These are phyloP conservation scores for Globisporangium camurandrum DNA, from an alignment of 352 stramenopile genomes.

Conservation along the genomic window DNA sequence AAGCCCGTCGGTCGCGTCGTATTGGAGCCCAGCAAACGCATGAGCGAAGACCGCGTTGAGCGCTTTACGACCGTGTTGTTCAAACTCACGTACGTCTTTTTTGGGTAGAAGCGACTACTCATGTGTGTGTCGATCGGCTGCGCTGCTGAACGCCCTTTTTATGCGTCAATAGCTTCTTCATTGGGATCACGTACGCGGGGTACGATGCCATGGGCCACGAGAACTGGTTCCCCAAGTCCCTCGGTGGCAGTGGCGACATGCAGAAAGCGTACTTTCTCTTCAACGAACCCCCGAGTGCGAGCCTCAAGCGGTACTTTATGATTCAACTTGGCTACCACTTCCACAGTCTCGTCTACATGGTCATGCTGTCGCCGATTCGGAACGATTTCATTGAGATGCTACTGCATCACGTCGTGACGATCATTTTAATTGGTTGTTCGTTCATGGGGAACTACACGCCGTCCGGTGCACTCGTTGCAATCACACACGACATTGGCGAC, in stretches of 20 bases:
- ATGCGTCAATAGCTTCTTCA: constrained; percentile 31
- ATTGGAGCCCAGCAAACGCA: constrained; percentile 45
- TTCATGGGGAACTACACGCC: constrained; percentile 42
- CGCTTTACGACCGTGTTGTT: constrained; percentile 68
- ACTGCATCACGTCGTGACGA: constrained; percentile 43
- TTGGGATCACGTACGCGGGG: constrained; percentile 30
- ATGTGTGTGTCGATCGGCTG: neutral
- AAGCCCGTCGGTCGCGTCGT: constrained; percentile 35
- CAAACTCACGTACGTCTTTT: constrained; percentile 41
- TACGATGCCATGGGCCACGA: constrained; percentile 37
- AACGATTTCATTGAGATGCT: constrained; percentile 60
- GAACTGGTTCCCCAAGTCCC: constrained; percentile 29
- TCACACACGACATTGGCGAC: constrained; percentile 47
- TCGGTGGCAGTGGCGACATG: constrained; percentile 29
- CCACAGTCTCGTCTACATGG: constrained; percentile 46
- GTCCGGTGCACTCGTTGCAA: constrained; percentile 34
- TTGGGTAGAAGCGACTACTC: neutral
- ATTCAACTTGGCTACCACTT: constrained; percentile 53
- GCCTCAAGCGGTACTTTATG: constrained; percentile 39
- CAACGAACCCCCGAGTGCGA: constrained; percentile 21
- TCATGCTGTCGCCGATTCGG: constrained; percentile 43
- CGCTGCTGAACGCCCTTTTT: constrained; percentile 1
- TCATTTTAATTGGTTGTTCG: constrained; percentile 40
- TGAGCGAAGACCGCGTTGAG: constrained; percentile 41
- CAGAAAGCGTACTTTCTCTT: constrained; percentile 23